Base-by-base conservation (phyloP, 495 filamentous ascomycete species). In the Annulohypoxylon nitens region DNA sequence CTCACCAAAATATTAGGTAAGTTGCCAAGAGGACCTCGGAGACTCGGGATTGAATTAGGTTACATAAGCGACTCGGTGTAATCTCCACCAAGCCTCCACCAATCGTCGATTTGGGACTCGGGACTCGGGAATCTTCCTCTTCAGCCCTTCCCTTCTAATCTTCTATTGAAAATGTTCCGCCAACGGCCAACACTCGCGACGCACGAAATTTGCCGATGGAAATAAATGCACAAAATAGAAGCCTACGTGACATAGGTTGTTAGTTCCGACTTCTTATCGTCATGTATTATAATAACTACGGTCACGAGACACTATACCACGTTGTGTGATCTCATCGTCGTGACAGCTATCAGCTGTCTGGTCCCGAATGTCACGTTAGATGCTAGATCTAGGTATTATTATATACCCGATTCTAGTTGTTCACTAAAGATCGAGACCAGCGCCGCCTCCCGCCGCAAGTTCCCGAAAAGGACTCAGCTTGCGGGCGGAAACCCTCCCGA, bases 241-340 rank as follows among this genome's bases (percentile, higher is more conserved):
- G 4, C 50, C n/a, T 26, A 61, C 11, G 55, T 43, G 64, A 66
- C 54, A 58, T 41, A 34, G 23, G 20, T 23, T 23, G 20, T 48
- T 33, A 11, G 23, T 34, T 23, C 12, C 11, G 23, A 4, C 20
- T 53, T 16, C 43, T 60, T 48, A 61, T 48, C 34, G 25, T 64
- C 61, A 36, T 34, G 23, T 53, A 16, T 70, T 65, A 16, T 43
- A 58, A 58, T 14, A 12, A 26, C n/a, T 23, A 60, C 30, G 11
- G 37, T 70, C 72, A 75, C 67, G 51, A 75, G 67, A 70, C 34
- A 30, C 59, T 43, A 64, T 67, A 43, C 37, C 36, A 75, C 30
- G 54, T 54, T 75, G 63, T 70, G 63, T 67, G 67, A 67, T 60
- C 39, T 34, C 14, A 12, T 20, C 63, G 30, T 68, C 64, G 63